Evolutionary conservation across 257 asterid genomes (phyloP).

Genomic region (Jaltomata sinuosa): DNA sequence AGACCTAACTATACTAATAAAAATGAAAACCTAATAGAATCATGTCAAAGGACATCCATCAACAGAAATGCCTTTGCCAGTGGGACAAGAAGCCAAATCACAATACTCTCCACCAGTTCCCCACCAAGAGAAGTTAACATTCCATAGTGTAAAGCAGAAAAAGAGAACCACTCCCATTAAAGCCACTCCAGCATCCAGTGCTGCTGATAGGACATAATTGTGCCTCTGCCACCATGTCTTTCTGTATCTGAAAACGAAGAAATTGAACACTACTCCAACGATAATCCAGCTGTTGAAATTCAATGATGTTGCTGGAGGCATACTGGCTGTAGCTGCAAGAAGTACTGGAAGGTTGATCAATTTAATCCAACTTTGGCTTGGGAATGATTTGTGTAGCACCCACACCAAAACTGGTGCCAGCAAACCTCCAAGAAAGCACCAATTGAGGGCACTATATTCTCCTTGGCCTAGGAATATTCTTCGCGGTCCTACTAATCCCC

Average conservation of each 20-base stretch:
- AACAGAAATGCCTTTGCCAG: conserved; percentile 42
- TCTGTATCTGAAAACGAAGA: conserved; percentile 37
- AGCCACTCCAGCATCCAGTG: conserved; percentile 69
- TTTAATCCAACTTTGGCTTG: conserved; percentile 43
- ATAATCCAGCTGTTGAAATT: conserved; percentile 66
- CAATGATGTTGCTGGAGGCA: conserved; percentile 65
- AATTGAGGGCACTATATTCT: conserved; percentile 47
- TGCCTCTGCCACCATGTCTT: conserved; percentile 76
- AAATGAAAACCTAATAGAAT: not conserved
- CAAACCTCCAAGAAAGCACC: conserved; percentile 56
- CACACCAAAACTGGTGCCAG: conserved; percentile 44
- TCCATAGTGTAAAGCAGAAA: conserved; percentile 18
- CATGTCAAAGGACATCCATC: conserved; percentile 52
- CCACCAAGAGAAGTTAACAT: conserved; percentile 41
- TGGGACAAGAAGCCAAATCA: conserved; percentile 44
- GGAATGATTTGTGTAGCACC: conserved; percentile 34
- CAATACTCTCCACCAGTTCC: conserved; percentile 47
- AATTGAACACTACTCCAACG: conserved; percentile 43
- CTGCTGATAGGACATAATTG: conserved; percentile 64
- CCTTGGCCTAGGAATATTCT: conserved; percentile 48
- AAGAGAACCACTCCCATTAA: conserved; percentile 59
- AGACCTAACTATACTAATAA: not conserved
- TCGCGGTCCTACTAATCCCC: conserved; percentile 74
- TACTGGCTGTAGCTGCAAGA: conserved; percentile 36
- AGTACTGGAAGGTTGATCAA: conserved; percentile 57